Evolutionary conservation across 129 eudicot genomes (phyloP), one percentile per base, ranked within the genome.

Genomic region (Centella asiatica): DNA sequence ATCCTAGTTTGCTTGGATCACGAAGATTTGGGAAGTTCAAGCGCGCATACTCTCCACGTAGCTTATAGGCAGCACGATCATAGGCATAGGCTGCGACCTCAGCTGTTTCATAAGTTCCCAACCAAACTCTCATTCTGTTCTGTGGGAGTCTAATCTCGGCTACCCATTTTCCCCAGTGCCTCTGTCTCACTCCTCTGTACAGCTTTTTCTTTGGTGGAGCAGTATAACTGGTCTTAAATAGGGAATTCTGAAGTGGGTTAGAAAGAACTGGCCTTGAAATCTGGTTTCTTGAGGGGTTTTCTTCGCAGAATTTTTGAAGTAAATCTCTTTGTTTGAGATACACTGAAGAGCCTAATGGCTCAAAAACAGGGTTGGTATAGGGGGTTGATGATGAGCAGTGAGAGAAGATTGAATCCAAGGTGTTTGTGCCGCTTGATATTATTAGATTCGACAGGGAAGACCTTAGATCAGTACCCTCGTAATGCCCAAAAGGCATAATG

Each of bases 141-240:
- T 87, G 99, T 9, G 99, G 96, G 34, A 92, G 83, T 70, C 96
- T 79, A 24, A 92, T 92, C 69, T 92, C 99, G 2, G 99, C 99
- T 24, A 92, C 99, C 96, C 99, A 92, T 69, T 92, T 92, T 0
- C 99, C 99, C 96, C 96, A 84, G 42, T 92, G 92, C 73, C 99
- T 80, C 78, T 92, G 99, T 66, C 99, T 80, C 55, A 92, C 99
- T 57, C 99, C 99, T 53, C 99, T 80, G 76, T 92, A 92, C 3
- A 87, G 88, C 80, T 84, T 92, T 70, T 82, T 85, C 72, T 82
- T 92, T 52, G 74, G 40, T 0, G 81, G 80, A 78, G n/a, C 66
- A 12, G 24, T 4, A 18, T 54, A 72, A 42, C 55, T 60, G 46
- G 69, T 74, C 0, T 58, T 42, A 69, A 58, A 62, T 27, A n/a